Percentiles rank a stretch among this genome's conserved stretches.
Conservation (phyloP, 345 rosid genomes). For the Moricandia moricandioides region DNA sequence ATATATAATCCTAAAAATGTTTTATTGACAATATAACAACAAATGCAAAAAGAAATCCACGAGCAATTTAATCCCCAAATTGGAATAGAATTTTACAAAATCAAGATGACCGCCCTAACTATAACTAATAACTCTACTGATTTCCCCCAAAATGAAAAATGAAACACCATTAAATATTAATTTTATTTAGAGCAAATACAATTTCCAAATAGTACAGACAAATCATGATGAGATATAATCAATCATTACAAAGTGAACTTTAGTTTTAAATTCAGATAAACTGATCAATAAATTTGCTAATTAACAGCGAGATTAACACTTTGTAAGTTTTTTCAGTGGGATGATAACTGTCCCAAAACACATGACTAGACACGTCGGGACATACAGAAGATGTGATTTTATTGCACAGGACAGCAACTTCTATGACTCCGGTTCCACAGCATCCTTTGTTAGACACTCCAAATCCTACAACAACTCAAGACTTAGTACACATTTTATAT, state of each 20-base stretch:
- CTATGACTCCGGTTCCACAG: slow-evolving; percentile 67
- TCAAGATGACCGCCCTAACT: background rate
- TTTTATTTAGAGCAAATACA: background rate
- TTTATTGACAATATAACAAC: no score
- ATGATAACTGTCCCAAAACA: slow-evolving; percentile 76
- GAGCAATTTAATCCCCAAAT: background rate
- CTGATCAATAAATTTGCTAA: slow-evolving; percentile 23
- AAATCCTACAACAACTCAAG: slow-evolving; percentile 47
- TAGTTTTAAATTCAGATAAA: slow-evolving; percentile 32
- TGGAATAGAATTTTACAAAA: background rate
- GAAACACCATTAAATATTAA: background rate
- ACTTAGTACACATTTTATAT: background rate
- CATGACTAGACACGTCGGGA: slow-evolving; percentile 39
- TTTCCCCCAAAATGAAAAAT: background rate
- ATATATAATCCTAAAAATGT: no score
- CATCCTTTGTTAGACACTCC: slow-evolving; percentile 55
- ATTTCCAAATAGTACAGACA: background rate
- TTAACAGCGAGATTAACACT: slow-evolving; percentile 14
- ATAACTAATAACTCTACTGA: background rate
- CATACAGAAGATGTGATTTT: slow-evolving; percentile 46
- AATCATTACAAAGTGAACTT: background rate
- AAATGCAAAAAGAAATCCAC: background rate
- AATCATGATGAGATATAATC: background rate
- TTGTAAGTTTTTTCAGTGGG: slow-evolving; percentile 65
- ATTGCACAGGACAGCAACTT: slow-evolving; percentile 52